Conservation (phyloP, 768 basidiomycete genomes). For the Lepiota venenata region DNA sequence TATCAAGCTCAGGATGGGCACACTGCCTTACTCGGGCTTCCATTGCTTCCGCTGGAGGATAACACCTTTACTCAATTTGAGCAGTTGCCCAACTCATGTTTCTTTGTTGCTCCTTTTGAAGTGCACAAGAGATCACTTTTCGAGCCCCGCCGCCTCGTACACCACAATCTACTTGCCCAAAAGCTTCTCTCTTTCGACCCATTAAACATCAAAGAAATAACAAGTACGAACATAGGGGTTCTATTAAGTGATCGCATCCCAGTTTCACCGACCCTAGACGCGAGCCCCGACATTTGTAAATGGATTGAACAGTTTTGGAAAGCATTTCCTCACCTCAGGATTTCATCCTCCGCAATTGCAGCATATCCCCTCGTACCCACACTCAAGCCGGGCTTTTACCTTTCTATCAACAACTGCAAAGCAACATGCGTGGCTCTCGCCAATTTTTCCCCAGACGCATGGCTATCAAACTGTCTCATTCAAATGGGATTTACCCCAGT, state of each 20-base stretch:
- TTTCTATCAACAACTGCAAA: slow-evolving; percentile 29
- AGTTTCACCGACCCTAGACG: background rate
- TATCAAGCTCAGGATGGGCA: slow-evolving; percentile 18
- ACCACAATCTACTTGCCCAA: background rate
- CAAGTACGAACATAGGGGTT: background rate
- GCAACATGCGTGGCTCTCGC: slow-evolving; percentile 23
- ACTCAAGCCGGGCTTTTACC: slow-evolving; percentile 19
- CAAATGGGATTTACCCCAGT: slow-evolving; percentile 9
- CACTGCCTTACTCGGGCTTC: slow-evolving; percentile 23
- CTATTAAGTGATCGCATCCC: slow-evolving; percentile 2
- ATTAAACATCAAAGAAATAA: slow-evolving; percentile 4
- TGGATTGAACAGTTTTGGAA: slow-evolving; percentile 36
- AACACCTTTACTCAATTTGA: slow-evolving; percentile 26
- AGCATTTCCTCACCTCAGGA: slow-evolving; percentile 11
- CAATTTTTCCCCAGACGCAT: slow-evolving; percentile 11
- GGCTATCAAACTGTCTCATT: slow-evolving; percentile 29
- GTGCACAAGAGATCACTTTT: slow-evolving; percentile 18
- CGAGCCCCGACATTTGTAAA: background rate
- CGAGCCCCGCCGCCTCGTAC: slow-evolving; percentile 9
- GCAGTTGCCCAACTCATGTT: slow-evolving; percentile 16
- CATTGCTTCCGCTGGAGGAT: slow-evolving; percentile 34
- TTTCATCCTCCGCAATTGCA: slow-evolving; percentile 14
- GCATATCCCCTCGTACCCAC: slow-evolving; percentile 34
- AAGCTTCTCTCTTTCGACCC: background rate
- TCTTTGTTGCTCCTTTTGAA: slow-evolving; percentile 22